Base-by-base conservation (phyloP, 2,329 filamentous ascomycete species). In the Hypoxylon sp. region DNA sequence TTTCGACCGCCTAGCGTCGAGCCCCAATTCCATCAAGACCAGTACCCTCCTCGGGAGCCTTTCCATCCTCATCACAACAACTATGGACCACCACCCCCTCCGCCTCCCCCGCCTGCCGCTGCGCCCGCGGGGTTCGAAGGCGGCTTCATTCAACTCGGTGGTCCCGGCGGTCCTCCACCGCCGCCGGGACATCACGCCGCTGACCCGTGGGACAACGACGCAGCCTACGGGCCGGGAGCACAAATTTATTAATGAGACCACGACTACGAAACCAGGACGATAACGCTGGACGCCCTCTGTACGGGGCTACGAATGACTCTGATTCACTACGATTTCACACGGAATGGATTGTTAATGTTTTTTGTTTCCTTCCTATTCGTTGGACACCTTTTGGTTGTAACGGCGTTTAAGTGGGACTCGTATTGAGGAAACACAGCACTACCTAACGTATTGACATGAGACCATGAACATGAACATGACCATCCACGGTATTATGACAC, bases 141-240 rank as follows among this genome's bases (percentile, higher is more conserved):
- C 41, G 75, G 75, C 28, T 76, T 76, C 55, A 75, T 76, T 38
- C 74, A 76, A 58, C 45, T 76, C 5, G 67, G 66, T n/a, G 65
- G 67, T 23, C 58, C 58, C 28, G 28, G 52, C 17, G 62, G 66
- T n/a, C 65, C 65, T 2, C 69, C 65, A 1, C 68, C 60, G 11
- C 68, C 67, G 4, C 55, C 59, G 11, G 65, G 52, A 2, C 69
- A 70, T 17, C 67, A 65, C 5, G 57, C 50, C 21, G 45, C 2
- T 14, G 58, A 66, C 19, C 57, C 53, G 11, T 74, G 72, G 72
- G 66, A 63, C 10, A 50, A 69, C 11, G 56, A 19, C 17, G 63
- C 41, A 32, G 61, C 46, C 38, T 63, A 62, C 46, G 63, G 56
- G 9, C 25, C 32, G 9, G 67, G 55, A 36, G 57, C 23, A 19